Evolutionary conservation across 768 basidiomycete species (phyloP), one percentile per base, ranked within the genome.

Genomic region (Boletus sensibilis): DNA sequence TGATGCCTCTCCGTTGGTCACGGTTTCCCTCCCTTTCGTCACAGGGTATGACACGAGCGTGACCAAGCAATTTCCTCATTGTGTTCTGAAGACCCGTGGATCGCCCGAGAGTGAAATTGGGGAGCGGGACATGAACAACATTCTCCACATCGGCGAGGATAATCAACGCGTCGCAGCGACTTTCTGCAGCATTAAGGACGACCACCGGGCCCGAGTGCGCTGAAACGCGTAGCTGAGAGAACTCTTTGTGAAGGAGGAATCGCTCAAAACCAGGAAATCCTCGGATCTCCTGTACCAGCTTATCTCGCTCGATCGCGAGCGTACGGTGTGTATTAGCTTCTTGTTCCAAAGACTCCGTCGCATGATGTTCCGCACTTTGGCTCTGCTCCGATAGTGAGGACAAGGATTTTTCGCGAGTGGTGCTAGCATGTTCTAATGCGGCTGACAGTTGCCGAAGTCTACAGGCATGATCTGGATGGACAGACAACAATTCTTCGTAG

Each of bases 101-200:
- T 40, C 35, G 59, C 16, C 20, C 37, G 10, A 53, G 9, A 23
- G 49, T 50, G 34, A 53, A 58, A 13, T 14, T 12, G 1, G 33
- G 38, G 16, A 60, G 56, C 6, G 56, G 56, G 21, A 59, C 57
- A 20, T 59, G 53, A 10, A 59, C 8, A 1, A 38, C 57, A n/a
- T 42, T 5, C 0, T 54, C 41, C 18, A 20, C 35, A 14, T 60
- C 35, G 2, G 45, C 53, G 10, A 41, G 29, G 10, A 60, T 5
- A 16, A 59, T 52, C 50, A 60, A 42, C 9, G 74, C 77, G 52
- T 78, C 73, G 31, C 73, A 76, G n/a, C 73, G 62, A 16, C 23
- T 43, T 20, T 50, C 20, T 1, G 27, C 5, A 29, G 27, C 27
- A 8, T 29, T 29, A 8, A 29, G 27, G 5, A 29, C 9, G 27